These are phyloP conservation scores for Amaranthus cruentus DNA, from an alignment of 148 eudicot species.

Conservation along the genomic window DNA sequence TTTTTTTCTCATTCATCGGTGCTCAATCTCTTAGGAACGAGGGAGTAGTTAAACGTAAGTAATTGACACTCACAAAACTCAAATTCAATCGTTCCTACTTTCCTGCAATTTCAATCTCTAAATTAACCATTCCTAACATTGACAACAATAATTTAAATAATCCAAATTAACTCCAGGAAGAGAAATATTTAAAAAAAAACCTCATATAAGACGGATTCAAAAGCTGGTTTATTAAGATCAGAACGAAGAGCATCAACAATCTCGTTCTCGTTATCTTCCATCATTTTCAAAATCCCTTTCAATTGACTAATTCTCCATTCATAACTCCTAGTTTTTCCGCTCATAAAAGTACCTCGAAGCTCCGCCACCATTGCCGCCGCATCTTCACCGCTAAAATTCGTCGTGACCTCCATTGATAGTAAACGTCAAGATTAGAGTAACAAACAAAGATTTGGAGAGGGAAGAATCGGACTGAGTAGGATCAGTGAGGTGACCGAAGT, in stretches of 20 bases:
- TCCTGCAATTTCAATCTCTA: neutral
- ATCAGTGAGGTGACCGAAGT: neutral
- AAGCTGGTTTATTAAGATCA: constrained; percentile 59
- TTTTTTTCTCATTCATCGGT: too few relatives aligned
- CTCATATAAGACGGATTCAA: constrained; percentile 57
- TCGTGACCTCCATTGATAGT: constrained; percentile 11
- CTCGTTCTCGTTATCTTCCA: constrained; percentile 43
- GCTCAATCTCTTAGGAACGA: too few relatives aligned
- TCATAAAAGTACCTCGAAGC: constrained; percentile 31
- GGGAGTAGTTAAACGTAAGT: too few relatives aligned
- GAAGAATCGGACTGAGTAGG: neutral
- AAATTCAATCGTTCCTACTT: neutral
- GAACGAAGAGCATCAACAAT: constrained; percentile 54
- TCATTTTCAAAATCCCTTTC: constrained; percentile 40
- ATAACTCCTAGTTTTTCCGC: constrained; percentile 54
- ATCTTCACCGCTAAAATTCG: constrained; percentile 30
- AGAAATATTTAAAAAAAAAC: constrained; percentile 18
- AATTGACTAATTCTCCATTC: constrained; percentile 73
- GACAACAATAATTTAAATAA: neutral
- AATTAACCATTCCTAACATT: neutral
- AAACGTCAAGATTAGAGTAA: neutral
- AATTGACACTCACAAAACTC: neutral
- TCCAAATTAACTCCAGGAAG: neutral
- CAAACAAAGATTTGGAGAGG: neutral
- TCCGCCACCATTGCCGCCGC: constrained; percentile 44